Conservation (phyloP, 352 stramenopile species). For the Phytopythium oedochilum region DNA sequence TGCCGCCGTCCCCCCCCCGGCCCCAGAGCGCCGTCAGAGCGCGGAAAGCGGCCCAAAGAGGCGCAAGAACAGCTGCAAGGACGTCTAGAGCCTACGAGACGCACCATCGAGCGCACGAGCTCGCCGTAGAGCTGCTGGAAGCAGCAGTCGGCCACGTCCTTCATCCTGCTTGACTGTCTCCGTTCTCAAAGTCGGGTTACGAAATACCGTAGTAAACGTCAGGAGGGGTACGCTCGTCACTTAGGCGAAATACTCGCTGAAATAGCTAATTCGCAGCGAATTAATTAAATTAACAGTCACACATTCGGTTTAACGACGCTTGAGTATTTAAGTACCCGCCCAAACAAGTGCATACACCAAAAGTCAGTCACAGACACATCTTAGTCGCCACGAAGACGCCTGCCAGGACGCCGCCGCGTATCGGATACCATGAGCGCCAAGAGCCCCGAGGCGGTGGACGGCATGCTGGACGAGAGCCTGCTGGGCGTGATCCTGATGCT, state of each 20-base stretch:
- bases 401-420: no score
- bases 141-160: conserved; percentile 82
- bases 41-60: not conserved
- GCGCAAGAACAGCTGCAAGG: not conserved
- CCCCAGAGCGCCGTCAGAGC: not conserved
- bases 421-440: conserved; percentile 18
- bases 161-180: no score
- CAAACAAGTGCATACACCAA: no score
- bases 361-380: no score
- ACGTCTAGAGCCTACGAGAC: not conserved
- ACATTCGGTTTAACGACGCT: no score
- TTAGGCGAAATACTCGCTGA: no score
- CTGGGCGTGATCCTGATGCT: conserved; percentile 66
- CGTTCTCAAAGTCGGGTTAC: no score
- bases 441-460: conserved; percentile 41
- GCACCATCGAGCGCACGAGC: conserved; percentile 82
- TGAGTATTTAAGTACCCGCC: no score
- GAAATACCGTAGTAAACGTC: no score
- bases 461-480: conserved; percentile 63
- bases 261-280: no score
- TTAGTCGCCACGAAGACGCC: not conserved
- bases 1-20: conserved; percentile 13
- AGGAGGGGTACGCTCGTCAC: no score
- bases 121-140: conserved; percentile 87
- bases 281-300: no score